These are phyloP conservation scores for Alternaria incomplexa DNA, from an alignment of 2,329 filamentous ascomycete genomes.

Conservation along the genomic window DNA sequence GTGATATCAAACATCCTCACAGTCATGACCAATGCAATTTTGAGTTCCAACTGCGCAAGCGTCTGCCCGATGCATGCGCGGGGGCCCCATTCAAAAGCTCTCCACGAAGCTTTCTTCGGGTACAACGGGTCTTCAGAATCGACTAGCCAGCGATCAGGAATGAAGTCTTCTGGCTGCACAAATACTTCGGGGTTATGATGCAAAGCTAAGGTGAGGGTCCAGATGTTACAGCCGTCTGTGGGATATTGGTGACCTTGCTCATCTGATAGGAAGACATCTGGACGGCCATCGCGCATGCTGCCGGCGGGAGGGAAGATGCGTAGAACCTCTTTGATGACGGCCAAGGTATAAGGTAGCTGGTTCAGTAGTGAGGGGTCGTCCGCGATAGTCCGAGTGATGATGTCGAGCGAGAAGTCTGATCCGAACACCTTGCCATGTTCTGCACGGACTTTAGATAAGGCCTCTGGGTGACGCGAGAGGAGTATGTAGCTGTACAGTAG, in stretches of 20 bases:
- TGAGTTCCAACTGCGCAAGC: constrained; percentile 42
- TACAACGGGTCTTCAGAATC: constrained; percentile 9
- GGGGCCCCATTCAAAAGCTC: constrained; percentile 49
- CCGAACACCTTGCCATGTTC: constrained; percentile 42
- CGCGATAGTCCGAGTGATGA: neutral
- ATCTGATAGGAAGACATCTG: constrained; percentile 6
- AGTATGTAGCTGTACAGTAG: constrained; percentile 31
- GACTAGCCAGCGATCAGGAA: constrained; percentile 31
- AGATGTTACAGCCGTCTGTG: constrained; percentile 8
- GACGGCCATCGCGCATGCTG: constrained; percentile 21
- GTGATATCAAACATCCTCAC: constrained; percentile 13
- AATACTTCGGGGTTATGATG: constrained; percentile 26
- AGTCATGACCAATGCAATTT: constrained; percentile 8
- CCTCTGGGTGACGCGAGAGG: constrained; percentile 29
- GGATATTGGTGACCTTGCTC: constrained; percentile 12
- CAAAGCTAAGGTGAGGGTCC: constrained; percentile 13
- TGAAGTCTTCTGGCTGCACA: constrained; percentile 17
- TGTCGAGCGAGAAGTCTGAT: constrained; percentile 6
- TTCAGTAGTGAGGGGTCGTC: constrained; percentile 31
- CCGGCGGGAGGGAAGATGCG: constrained; percentile 42
- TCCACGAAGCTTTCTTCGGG: constrained; percentile 24
- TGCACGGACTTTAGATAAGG: constrained; percentile 25
- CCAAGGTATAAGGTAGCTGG: constrained; percentile 32
- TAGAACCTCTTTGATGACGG: constrained; percentile 45
- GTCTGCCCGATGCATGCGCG: constrained; percentile 49